phyloP scores from a whole-genome alignment of 371 early-diverging fungal species.

The Syncephalastrum contaminatum region DNA sequence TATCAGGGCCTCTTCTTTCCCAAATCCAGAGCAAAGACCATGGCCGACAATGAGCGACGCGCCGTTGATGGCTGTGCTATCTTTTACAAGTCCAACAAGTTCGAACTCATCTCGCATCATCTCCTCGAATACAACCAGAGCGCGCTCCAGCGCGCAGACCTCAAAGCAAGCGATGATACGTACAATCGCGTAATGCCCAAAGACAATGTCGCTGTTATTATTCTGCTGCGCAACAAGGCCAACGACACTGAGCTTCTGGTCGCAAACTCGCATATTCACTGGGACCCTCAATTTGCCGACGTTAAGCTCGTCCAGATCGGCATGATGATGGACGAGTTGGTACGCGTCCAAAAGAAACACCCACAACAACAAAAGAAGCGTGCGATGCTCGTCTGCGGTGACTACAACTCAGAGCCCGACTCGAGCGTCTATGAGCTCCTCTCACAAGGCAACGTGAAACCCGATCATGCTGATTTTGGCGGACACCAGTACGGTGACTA shows the following conservation, averaged over 20 bases:
- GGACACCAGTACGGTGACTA: conserved; percentile 75
- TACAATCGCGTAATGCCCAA: conserved; percentile 95
- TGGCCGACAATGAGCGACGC: conserved; percentile 87
- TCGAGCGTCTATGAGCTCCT: conserved; percentile 89
- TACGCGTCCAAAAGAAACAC: conserved; percentile 54
- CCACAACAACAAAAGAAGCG: conserved; percentile 32
- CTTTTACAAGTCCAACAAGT: conserved; percentile 71
- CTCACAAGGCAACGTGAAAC: conserved; percentile 54
- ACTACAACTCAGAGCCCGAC: conserved; percentile 89
- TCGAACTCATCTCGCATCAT: conserved; percentile 74
- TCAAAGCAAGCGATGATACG: conserved; percentile 89
- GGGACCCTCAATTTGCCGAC: conserved; percentile 93
- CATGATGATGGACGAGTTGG: conserved; percentile 91
- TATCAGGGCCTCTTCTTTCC: conserved; percentile 96
- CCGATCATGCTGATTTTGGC: conserved; percentile 79
- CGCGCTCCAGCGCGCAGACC: conserved; percentile 84
- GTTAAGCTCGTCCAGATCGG: conserved; percentile 98
- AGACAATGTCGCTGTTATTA: conserved; percentile 95
- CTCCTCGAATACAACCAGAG: conserved; percentile 93
- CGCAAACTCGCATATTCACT: conserved; percentile 93
- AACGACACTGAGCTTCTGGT: conserved; percentile 74
- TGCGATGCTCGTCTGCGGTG: conserved; percentile 73
- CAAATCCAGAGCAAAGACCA: conserved; percentile 91
- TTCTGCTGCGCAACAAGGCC: conserved; percentile 82
- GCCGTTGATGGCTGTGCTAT: conserved; percentile 98